Conservation (phyloP, 768 basidiomycete species). For the Tricholoma terreum region DNA sequence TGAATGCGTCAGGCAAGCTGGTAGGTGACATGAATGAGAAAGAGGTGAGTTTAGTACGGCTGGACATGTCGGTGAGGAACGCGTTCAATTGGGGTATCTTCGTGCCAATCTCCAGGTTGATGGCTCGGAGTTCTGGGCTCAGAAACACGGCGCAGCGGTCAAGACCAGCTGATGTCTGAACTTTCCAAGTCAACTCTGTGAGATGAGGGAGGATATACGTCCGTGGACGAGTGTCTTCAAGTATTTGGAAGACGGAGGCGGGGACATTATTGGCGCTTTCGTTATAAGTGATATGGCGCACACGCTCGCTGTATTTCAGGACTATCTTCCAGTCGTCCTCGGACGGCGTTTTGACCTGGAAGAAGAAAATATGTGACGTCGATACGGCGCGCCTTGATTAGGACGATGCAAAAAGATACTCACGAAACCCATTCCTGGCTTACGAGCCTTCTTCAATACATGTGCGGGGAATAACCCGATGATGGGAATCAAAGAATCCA, state of each 20-base stretch:
- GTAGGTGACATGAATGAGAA: conserved; percentile 72
- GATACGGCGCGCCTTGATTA: background rate
- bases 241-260: conserved; percentile 60
- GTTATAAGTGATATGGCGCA: conserved; percentile 66
- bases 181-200: conserved; percentile 68
- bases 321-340: conserved; percentile 68
- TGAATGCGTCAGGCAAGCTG: conserved; percentile 67
- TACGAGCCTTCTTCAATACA: conserved; percentile 65
- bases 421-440: conserved; percentile 76
- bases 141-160: conserved; percentile 66
- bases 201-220: conserved; percentile 69
- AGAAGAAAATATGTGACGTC: background rate
- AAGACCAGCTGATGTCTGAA: conserved; percentile 61
- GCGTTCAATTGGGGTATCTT: conserved; percentile 56
- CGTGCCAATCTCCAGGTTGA: conserved; percentile 62
- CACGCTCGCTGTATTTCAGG: conserved; percentile 63
- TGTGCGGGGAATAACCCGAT: conserved; percentile 68
- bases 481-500: conserved; percentile 72
- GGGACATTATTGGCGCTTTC: conserved; percentile 64
- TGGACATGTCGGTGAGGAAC: conserved; percentile 64
- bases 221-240: conserved; percentile 62
- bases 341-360: conserved; percentile 57
- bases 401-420: conserved; percentile 24
- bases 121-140: conserved; percentile 54
- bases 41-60: conserved; percentile 57